Evolutionary conservation across 73 alveolate genomes (phyloP).

Genomic region (Stentor roeselii): DNA sequence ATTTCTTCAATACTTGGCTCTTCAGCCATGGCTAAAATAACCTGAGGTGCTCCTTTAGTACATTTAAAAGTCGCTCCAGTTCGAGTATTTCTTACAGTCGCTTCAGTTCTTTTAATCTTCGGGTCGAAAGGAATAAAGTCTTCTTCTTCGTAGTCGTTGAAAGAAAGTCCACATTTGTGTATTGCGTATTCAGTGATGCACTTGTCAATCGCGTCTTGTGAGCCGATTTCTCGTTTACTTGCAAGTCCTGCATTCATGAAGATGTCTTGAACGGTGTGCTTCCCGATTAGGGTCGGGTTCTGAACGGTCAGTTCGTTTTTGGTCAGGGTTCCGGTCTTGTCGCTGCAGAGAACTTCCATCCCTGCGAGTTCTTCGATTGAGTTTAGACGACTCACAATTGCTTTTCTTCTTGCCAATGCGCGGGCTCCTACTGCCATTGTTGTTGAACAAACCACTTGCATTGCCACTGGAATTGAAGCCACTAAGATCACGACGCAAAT

Average conservation of each 20-base stretch:
- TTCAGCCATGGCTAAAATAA: slow-evolving; percentile 30
- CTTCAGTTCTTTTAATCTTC: slow-evolving; percentile 22
- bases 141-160: slow-evolving; percentile 28
- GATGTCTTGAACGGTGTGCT: neutral
- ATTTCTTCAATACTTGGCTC: slow-evolving; percentile 4
- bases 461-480: slow-evolving; percentile 32
- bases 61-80: neutral
- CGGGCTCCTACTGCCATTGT: slow-evolving; percentile 54
- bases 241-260: slow-evolving; percentile 28
- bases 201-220: slow-evolving; percentile 29
- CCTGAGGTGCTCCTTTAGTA: slow-evolving; percentile 34
- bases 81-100: slow-evolving; percentile 18
- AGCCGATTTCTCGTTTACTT: slow-evolving; percentile 17
- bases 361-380: slow-evolving; percentile 81
- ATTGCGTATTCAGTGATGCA: slow-evolving; percentile 14
- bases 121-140: slow-evolving; percentile 29
- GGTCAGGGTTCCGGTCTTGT: slow-evolving; percentile 83
- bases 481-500: slow-evolving; percentile 28
- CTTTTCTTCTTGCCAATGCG: slow-evolving; percentile 51
- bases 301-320: slow-evolving; percentile 52
- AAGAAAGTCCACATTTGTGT: neutral
- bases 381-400: slow-evolving; percentile 72
- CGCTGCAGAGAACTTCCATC: slow-evolving; percentile 78
- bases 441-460: slow-evolving; percentile 32
- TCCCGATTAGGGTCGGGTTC: neutral